A percentile compares a stretch with the other conserved stretches of the same genome.
phyloP scores from a whole-genome alignment of 2,329 filamentous ascomycete species.

The Fusarium devonianum region DNA sequence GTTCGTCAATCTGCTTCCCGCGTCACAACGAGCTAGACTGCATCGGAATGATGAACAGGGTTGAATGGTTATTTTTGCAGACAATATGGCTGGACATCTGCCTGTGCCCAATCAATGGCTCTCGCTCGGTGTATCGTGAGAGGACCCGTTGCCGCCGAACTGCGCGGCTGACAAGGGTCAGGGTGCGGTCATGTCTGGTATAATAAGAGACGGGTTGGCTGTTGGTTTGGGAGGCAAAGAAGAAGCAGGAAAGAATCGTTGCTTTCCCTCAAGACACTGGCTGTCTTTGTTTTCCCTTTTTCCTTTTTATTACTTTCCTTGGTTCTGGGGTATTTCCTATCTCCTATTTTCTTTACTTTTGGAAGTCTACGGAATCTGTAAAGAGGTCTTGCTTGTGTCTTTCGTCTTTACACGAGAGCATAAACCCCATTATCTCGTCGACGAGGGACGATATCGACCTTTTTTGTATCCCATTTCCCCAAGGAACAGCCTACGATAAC shows the following conservation, averaged over 20 bases:
- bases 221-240: slow-evolving; percentile 16
- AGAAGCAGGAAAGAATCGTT: slow-evolving; percentile 30
- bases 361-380: too few species aligned
- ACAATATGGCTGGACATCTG: slow-evolving; percentile 5
- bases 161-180: slow-evolving; percentile 18
- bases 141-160: slow-evolving; percentile 20
- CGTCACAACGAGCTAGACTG: slow-evolving; percentile 26
- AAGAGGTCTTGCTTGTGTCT: slow-evolving; percentile 17
- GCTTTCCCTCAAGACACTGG: slow-evolving; percentile 26
- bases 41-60: slow-evolving; percentile 13
- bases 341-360: slow-evolving; percentile 23
- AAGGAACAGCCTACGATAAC: slow-evolving; percentile 6
- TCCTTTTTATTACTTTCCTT: slow-evolving; percentile 37
- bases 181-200: slow-evolving; percentile 30
- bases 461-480: too few species aligned
- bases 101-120: slow-evolving; percentile 3
- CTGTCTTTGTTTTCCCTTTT: slow-evolving; percentile 26
- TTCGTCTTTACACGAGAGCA: slow-evolving; percentile 24
- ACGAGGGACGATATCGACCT: slow-evolving; percentile 23
- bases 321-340: slow-evolving; percentile 33
- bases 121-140: too few species aligned
- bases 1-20: slow-evolving; percentile 17
- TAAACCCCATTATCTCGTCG: slow-evolving; percentile 23
- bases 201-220: slow-evolving; percentile 37
- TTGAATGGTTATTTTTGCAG: slow-evolving; percentile 30